A percentile compares a stretch with the other conserved stretches of the same genome.
Conservation (phyloP, 257 asterid species). For the Solanum sejunctum region DNA sequence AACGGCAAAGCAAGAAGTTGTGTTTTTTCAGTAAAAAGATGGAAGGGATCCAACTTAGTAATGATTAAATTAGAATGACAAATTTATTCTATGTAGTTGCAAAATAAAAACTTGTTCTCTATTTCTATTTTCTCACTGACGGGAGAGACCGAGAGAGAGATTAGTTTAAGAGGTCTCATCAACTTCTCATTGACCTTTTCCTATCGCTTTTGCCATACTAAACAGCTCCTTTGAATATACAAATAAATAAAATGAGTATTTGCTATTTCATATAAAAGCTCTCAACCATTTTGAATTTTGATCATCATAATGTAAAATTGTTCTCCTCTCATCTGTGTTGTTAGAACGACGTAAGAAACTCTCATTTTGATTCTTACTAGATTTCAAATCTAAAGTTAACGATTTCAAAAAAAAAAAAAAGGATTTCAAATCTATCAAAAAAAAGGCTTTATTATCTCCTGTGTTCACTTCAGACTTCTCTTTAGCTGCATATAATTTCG, state of each 20-base stretch:
- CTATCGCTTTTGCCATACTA: not conserved
- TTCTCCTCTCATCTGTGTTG: not conserved
- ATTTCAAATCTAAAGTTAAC: not conserved
- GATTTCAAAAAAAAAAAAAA: not conserved
- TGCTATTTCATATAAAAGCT: not conserved
- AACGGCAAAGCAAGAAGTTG: not conserved
- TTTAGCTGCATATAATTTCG: not conserved
- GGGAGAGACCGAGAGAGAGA: not conserved
- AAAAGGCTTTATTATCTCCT: not conserved
- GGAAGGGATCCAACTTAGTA: not conserved
- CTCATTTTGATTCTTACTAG: not conserved
- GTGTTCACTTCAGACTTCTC: not conserved
- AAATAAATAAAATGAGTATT: not conserved
- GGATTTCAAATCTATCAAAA: not conserved
- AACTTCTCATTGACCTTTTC: not conserved
- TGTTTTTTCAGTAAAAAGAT: not conserved
- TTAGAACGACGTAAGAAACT: not conserved
- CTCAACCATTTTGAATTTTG: not conserved
- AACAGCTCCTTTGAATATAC: not conserved
- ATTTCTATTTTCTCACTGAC: not conserved
- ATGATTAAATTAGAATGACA: not conserved
- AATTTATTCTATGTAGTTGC: not conserved
- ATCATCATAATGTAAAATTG: not conserved
- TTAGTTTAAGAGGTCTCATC: not conserved
- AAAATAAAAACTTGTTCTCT: not conserved